Percentiles rank a stretch among this genome's conserved stretches.
Conservation (phyloP, 2,329 filamentous ascomycete species). For the Botrytis pseudocinerea region DNA sequence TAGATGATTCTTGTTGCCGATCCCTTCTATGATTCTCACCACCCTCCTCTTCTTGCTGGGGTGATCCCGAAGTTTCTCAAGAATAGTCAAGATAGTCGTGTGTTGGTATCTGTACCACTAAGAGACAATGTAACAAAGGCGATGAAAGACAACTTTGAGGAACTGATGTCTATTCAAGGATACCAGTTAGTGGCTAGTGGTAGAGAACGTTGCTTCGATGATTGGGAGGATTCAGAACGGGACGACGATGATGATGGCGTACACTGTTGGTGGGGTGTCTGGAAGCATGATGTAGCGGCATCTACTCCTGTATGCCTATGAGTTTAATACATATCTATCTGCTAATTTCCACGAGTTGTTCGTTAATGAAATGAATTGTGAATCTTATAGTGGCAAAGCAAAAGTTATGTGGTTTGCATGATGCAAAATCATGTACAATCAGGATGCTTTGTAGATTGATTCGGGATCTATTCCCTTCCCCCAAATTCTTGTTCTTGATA, state of each 20-base stretch:
- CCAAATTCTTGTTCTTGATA: not conserved
- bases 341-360: not conserved
- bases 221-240: constrained; percentile 18
- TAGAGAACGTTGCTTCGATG: constrained; percentile 17
- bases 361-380: not conserved
- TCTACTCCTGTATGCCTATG: not conserved
- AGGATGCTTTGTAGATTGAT: constrained; percentile 6
- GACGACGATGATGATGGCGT: constrained; percentile 16
- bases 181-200: constrained; percentile 12
- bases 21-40: constrained; percentile 80
- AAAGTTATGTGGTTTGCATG: constrained; percentile 3
- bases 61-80: constrained; percentile 70
- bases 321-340: not conserved
- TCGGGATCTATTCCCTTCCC: not conserved
- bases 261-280: constrained; percentile 26
- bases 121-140: constrained; percentile 63
- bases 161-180: constrained; percentile 2
- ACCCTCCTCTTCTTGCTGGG: constrained; percentile 71
- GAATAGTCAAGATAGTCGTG: constrained; percentile 54
- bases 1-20: constrained; percentile 83
- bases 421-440: not conserved
- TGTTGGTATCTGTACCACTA: constrained; percentile 78
- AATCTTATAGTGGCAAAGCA: constrained; percentile 7
- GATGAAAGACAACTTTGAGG: constrained; percentile 15
- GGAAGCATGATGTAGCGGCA: constrained; percentile 5